Conservation (phyloP, 225 moss, liverwort and hornwort genomes). For the Sphagnum tenellum region DNA sequence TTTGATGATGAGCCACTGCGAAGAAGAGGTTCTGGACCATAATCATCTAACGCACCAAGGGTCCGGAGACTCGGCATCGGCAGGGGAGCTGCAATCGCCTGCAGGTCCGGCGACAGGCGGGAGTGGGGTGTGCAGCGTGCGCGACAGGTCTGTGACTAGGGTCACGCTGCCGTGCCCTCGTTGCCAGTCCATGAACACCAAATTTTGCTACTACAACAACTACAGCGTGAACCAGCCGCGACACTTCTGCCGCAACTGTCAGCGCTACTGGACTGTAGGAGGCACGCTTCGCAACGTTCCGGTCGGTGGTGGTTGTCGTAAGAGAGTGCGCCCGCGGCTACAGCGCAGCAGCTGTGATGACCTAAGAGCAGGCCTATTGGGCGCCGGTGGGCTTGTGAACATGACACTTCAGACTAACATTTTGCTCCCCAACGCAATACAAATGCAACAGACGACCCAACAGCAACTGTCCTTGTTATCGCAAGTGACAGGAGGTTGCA, state of each 20-base stretch:
- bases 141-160: constrained; percentile 26
- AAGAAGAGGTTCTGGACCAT: too few species aligned
- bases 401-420: too few species aligned
- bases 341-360: constrained; percentile 8
- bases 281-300: constrained; percentile 43
- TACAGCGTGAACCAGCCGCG: constrained; percentile 49
- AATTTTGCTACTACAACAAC: constrained; percentile 62
- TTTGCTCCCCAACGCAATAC: too few species aligned
- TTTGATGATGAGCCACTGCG: too few species aligned
- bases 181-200: constrained; percentile 48
- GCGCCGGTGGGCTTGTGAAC: too few species aligned
- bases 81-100: constrained; percentile 16
- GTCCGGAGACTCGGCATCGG: constrained; percentile 12
- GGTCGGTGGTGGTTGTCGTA: constrained; percentile 40
- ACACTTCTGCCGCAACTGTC: constrained; percentile 52
- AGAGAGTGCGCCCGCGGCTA: constrained; percentile 32
- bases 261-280: constrained; percentile 49
- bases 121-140: constrained; percentile 23
- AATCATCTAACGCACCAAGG: too few species aligned
- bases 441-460: too few species aligned
- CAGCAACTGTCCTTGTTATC: too few species aligned
- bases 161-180: constrained; percentile 39
- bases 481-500: too few species aligned
- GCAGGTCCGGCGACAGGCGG: constrained; percentile 12
- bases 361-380: too few species aligned